phyloP scores from a whole-genome alignment of 2,329 filamentous ascomycete species.

The Apiospora sp. region DNA sequence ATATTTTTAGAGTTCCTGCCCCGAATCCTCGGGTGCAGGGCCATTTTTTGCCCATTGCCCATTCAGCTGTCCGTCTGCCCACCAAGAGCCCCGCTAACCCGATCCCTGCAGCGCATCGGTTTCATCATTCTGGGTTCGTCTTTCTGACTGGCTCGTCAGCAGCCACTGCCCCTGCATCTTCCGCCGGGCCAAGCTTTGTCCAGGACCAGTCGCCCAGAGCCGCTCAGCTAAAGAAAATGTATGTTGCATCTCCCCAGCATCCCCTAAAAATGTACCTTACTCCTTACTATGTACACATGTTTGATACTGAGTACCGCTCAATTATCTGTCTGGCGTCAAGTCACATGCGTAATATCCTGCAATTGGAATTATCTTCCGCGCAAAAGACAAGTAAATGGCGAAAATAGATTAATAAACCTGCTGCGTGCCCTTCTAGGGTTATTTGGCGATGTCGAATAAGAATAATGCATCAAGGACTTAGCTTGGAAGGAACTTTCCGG shows the following conservation, averaged over 20 bases:
- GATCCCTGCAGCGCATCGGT: constrained; percentile 9
- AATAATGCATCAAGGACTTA: not conserved
- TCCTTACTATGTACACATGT: not conserved
- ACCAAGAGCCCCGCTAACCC: constrained; percentile 1
- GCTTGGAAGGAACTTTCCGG: not conserved
- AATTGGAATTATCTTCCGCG: not conserved
- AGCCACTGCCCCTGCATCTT: constrained; percentile 13
- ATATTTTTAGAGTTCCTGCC: constrained; percentile 14
- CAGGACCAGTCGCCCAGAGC: not conserved
- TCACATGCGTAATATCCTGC: not conserved
- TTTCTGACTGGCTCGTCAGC: constrained; percentile 9
- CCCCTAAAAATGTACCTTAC: not conserved
- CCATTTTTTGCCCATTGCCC: not conserved
- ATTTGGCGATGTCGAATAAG: not conserved
- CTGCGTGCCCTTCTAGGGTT: not conserved
- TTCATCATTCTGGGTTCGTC: constrained; percentile 18
- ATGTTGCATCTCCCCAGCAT: constrained; percentile 5
- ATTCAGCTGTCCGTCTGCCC: constrained; percentile 15
- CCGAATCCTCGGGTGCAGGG: constrained; percentile 12
- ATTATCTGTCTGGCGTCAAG: not conserved
- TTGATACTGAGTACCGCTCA: not conserved
- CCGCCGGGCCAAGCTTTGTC: not conserved
- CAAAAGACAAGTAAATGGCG: not conserved
- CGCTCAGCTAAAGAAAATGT: not conserved
- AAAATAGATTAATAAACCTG: not conserved